Evolutionary conservation across 1,139 yeast genomes (phyloP), one percentile per base, ranked within the genome.

Genomic region (Yamadazyma sp.): DNA sequence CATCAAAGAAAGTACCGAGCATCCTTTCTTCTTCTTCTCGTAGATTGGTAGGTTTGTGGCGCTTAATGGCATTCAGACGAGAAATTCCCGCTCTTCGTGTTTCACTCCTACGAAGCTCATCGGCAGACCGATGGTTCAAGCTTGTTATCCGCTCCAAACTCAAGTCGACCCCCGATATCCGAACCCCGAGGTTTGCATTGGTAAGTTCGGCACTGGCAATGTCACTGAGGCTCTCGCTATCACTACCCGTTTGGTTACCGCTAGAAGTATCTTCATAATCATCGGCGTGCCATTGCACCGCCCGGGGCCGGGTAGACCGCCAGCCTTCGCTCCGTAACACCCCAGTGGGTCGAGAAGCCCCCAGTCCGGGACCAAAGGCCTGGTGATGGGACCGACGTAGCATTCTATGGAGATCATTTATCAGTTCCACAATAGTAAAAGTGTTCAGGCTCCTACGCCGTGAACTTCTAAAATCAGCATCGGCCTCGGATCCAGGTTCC

Each of bases 61-160:
- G 24, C 24, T 40, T 34, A 9, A 41, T 35, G 13, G 44, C 41
- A 35, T 41, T 41, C 20, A 40, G 28, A 14, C 44, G 34, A 24
- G 12, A 22, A n/a, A 41, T 20, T 6, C 44, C 44, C 13, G 22
- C 26, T 16, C 44, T 24, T 33, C 41, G 34, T 7, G 44, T 41
- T 23, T 41, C 44, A 31, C 41, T 37, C 15, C 44, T 29, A 4
- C 33, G 16, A 6, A 41, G 22, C 29, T 41, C 41, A 18, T 28
- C 17, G 16, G 35, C 16, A 3, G 39, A 37, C 10, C 41, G 12
- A 18, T 21, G 21, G 29, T 41, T 41, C 13, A 28, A 22, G 4
- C 21, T 20, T 4, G 21, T 3, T 3, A 33, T 33, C 17, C 7
- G 20, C 14, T 18, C 31, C 4, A 26, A 9, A 15, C 6, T 12